Percentiles rank a stretch among this genome's conserved stretches.
Evolutionary conservation across 2,329 filamentous ascomycete species (phyloP).

Genomic region (Epichloe uncinata): DNA sequence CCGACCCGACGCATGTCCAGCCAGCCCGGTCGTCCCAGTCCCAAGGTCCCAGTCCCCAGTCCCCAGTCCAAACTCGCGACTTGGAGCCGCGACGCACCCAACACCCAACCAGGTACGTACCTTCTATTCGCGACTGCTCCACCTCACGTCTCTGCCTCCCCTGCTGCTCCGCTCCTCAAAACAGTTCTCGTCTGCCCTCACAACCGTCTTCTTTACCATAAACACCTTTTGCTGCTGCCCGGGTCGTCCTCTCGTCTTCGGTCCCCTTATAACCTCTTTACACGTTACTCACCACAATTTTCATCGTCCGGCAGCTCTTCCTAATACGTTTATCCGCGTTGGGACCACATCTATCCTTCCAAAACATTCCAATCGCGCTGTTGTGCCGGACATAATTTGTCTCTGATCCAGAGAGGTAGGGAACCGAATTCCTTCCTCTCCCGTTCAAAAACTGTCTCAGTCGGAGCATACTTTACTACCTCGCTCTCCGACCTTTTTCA

Average conservation of each 20-base stretch:
- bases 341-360: conserved; percentile 14
- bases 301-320: conserved; percentile 13
- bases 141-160: conserved; percentile 15
- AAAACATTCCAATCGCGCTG: conserved; percentile 25
- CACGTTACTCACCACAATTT: conserved; percentile 12
- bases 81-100: conserved; percentile 5
- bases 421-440: conserved; percentile 18
- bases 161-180: conserved; percentile 23
- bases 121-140: conserved; percentile 9
- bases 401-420: conserved; percentile 24
- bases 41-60: neutral
- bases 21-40: neutral
- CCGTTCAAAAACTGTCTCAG: conserved; percentile 19
- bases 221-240: conserved; percentile 20
- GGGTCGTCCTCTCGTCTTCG: conserved; percentile 12
- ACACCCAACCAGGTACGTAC: conserved; percentile 6
- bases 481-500: conserved; percentile 2
- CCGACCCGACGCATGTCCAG: neutral
- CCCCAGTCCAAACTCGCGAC: conserved; percentile 2
- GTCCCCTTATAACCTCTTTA: conserved; percentile 8
- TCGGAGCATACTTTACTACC: conserved; percentile 8
- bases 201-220: conserved; percentile 19
- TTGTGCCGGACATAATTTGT: conserved; percentile 19
- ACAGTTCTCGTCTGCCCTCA: conserved; percentile 23
- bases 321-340: conserved; percentile 18